Conservation (phyloP, 1,284 basidiomycete species). For the Fomitopsis palustris region DNA sequence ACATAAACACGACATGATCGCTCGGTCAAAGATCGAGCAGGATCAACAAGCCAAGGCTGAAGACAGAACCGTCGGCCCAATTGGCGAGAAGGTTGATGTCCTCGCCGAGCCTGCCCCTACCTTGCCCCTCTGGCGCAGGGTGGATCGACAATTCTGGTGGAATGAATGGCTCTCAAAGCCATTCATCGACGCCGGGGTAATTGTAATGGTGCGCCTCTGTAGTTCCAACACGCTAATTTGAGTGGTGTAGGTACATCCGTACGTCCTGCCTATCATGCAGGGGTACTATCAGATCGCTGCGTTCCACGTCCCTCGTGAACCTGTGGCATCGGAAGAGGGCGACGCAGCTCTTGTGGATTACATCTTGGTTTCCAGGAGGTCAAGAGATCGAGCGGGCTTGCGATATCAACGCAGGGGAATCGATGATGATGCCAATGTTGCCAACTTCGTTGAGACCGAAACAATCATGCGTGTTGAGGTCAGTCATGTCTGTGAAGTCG, state of each 20-base stretch:
- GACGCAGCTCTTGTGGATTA: constrained; percentile 52
- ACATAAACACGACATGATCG: constrained; percentile 66
- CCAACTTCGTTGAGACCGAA: constrained; percentile 94
- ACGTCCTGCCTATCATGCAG: constrained; percentile 86
- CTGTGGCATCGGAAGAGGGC: constrained; percentile 43
- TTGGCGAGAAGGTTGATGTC: constrained; percentile 45
- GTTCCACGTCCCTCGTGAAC: constrained; percentile 60
- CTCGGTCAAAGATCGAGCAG: constrained; percentile 52
- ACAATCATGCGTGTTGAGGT: constrained; percentile 82
- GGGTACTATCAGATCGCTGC: constrained; percentile 77
- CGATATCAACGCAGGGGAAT: constrained; percentile 95
- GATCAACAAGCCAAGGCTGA: constrained; percentile 47
- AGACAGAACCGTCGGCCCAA: constrained; percentile 17
- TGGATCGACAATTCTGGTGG: constrained; percentile 87
- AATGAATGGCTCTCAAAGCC: constrained; percentile 80
- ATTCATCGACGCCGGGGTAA: constrained; percentile 72
- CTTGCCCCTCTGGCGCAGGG: constrained; percentile 80
- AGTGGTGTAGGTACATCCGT: constrained; percentile 62
- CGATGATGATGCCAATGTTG: constrained; percentile 80
- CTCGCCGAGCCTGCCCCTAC: constrained; percentile 66
- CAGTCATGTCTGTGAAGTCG: constrained; percentile 11
- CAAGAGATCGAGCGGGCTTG: constrained; percentile 88
- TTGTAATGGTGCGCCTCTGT: neutral
- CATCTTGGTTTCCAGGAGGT: constrained; percentile 80
- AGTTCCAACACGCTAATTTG: neutral